A percentile compares a stretch with the other conserved stretches of the same genome.
Conservation (phyloP, 1,284 basidiomycete species). For the Fomitopsis palustris region DNA sequence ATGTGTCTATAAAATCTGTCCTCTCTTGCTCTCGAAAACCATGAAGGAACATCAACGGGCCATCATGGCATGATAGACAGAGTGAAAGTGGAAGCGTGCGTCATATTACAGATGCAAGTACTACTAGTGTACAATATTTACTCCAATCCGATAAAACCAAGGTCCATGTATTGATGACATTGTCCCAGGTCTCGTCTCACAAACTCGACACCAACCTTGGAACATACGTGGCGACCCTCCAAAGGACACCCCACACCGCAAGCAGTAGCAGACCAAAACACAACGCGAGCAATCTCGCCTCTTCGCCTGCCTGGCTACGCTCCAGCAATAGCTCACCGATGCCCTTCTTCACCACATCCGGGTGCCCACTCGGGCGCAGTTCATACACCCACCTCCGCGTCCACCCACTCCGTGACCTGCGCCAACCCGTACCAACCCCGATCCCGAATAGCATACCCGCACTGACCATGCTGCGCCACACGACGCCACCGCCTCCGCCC, state of each 20-base stretch:
- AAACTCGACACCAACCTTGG: neutral
- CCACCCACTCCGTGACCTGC: slow-evolving; percentile 5
- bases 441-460: slow-evolving; percentile 28
- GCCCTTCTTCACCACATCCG: slow-evolving; percentile 30
- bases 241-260: slow-evolving; percentile 52
- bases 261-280: slow-evolving; percentile 50
- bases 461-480: slow-evolving; percentile 1
- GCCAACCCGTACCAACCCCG: slow-evolving; percentile 8
- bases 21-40: too few species aligned
- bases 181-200: neutral
- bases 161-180: neutral
- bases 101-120: neutral
- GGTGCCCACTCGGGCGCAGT: slow-evolving; percentile 42
- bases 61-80: too few species aligned
- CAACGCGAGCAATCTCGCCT: slow-evolving; percentile 58
- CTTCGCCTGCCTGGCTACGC: slow-evolving; percentile 62
- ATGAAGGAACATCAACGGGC: too few species aligned
- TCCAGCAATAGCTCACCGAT: slow-evolving; percentile 47
- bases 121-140: neutral
- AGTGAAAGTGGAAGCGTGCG: neutral
- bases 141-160: neutral
- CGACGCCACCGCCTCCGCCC: slow-evolving; percentile 2
- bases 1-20: neutral
- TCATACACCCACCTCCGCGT: slow-evolving; percentile 39
- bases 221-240: slow-evolving; percentile 4